Evolutionary conservation across 1,139 yeast genomes (phyloP), one percentile per base, ranked within the genome.

Genomic region (Geotrichum phurueaensis): DNA sequence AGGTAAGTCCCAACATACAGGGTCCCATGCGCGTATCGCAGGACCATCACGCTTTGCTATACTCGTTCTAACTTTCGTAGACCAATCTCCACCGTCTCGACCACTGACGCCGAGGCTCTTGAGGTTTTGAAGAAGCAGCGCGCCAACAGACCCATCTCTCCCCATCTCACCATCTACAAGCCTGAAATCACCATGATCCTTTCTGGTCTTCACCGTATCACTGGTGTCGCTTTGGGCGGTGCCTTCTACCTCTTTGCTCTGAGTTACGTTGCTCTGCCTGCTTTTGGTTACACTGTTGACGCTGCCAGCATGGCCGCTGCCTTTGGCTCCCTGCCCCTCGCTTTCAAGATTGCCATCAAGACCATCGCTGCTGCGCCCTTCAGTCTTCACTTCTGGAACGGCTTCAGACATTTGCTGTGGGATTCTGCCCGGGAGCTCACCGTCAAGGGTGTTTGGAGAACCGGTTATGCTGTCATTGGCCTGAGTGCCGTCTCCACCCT

Each of bases 351-450:
- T 63, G 79, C 80, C 49, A 76, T 84, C 63, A 94, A 94, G 79
- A 85, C 87, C 57, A 70, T 83, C 50, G 84, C 87, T 70, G 84
- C 96, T 4, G 82, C 83, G 77, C 94, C 97, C 67, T 91, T 94
- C 75, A 88, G 88, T 53, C 91, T 82, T 86, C 99, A 94, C 76
- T 73, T 81, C 57, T 83, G 80, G 74, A 91, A 92, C 75, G 97
- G 98, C 69, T 65, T 92, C 65, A 89, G 99, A 82, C 99, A 94
- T 75, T 79, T 92, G 77, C 72, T 89, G 62, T 94, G 98, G 98
- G 98, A 94, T 75, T 74, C 84, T 60, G 96, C 96, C 72, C 80
- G 78, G 68, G 89, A 87, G 75, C 82, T 92, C 74, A 81, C 91
- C 65, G 70, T 89, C 67, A 83, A 86, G 73, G 97, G 96, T 68